These are phyloP conservation scores for Eurotiales sp. DNA, from an alignment of 2,329 filamentous ascomycete genomes.

Conservation along the genomic window DNA sequence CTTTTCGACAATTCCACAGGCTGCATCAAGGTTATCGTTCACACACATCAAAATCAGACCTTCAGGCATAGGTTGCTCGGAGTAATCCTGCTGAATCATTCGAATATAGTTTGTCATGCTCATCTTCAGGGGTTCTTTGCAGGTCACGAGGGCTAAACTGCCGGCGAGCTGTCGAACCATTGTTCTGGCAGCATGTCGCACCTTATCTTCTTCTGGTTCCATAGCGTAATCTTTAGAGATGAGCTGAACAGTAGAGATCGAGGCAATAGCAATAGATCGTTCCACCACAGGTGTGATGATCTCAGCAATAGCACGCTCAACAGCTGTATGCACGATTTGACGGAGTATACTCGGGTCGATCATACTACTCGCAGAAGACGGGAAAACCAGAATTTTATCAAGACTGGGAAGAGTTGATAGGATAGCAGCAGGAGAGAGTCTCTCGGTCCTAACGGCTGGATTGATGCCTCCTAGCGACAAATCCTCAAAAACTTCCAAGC, in stretches of 20 bases:
- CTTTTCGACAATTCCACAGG: slow-evolving; percentile 90
- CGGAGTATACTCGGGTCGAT: slow-evolving; percentile 64
- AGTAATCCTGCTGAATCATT: slow-evolving; percentile 65
- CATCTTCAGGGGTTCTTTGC: slow-evolving; percentile 91
- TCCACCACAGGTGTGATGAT: slow-evolving; percentile 98
- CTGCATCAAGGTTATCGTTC: slow-evolving; percentile 92
- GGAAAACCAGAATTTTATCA: slow-evolving; percentile 72
- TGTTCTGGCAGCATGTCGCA: slow-evolving; percentile 80
- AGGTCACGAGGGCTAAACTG: slow-evolving; percentile 92
- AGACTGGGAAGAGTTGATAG: slow-evolving; percentile 81
- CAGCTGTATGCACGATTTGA: slow-evolving; percentile 76
- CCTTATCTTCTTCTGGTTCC: slow-evolving; percentile 81
- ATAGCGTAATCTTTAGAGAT: slow-evolving; percentile 95
- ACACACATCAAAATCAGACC: slow-evolving; percentile 98
- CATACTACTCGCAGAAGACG: slow-evolving; percentile 72
- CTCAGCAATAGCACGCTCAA: slow-evolving; percentile 86
- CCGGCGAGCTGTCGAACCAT: slow-evolving; percentile 95
- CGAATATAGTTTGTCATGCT: slow-evolving; percentile 98
- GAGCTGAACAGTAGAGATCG: slow-evolving; percentile 92
- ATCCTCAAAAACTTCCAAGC: slow-evolving; percentile 77
- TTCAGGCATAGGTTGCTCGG: slow-evolving; percentile 75
- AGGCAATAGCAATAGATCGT: slow-evolving; percentile 93
- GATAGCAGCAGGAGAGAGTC: slow-evolving; percentile 73
- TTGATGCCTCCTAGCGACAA: slow-evolving; percentile 72
- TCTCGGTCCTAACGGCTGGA: slow-evolving; percentile 63